phyloP scores from a whole-genome alignment of 805 yeast species.

The Kodamaea laetipori region DNA sequence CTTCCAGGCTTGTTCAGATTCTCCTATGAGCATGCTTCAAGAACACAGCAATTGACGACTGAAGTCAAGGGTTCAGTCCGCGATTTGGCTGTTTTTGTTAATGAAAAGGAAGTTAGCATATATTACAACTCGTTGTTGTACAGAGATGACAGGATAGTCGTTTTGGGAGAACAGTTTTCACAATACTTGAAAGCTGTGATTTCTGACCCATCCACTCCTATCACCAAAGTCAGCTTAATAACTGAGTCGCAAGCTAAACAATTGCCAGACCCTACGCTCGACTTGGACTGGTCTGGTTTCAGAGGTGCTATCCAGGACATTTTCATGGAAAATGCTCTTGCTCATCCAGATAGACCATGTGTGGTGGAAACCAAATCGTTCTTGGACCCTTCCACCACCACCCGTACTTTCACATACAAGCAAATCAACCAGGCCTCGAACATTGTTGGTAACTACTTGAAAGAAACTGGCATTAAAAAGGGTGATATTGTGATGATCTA shows the following conservation, averaged over 20 bases:
- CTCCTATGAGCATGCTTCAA: conserved; percentile 52
- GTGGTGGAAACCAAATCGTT: conserved; percentile 88
- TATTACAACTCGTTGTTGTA: conserved; percentile 78
- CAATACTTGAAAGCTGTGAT: conserved; percentile 48
- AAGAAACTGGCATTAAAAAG: conserved; percentile 73
- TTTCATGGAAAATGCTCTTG: conserved; percentile 81
- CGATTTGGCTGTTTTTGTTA: conserved; percentile 59
- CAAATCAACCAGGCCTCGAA: conserved; percentile 94
- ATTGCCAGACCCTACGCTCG: conserved; percentile 85
- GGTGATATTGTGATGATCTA: conserved; percentile 98
- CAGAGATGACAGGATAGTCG: conserved; percentile 64
- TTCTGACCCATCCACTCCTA: conserved; percentile 38
- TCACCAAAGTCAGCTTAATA: conserved; percentile 66
- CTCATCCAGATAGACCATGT: conserved; percentile 83
- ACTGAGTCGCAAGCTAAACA: conserved; percentile 61
- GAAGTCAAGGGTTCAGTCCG: conserved; percentile 56
- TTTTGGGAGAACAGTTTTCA: conserved; percentile 71
- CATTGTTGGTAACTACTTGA: conserved; percentile 85
- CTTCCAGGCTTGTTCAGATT: conserved; percentile 66
- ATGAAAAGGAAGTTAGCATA: conserved; percentile 41
- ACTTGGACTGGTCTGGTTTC: conserved; percentile 87
- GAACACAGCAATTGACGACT: conserved; percentile 45
- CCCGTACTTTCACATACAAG: conserved; percentile 77
- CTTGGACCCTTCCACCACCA: conserved; percentile 50
- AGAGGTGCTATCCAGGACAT: conserved; percentile 97